Evolutionary conservation across 371 early-diverging fungal genomes (phyloP).

Genomic region (Mortierella sp.): DNA sequence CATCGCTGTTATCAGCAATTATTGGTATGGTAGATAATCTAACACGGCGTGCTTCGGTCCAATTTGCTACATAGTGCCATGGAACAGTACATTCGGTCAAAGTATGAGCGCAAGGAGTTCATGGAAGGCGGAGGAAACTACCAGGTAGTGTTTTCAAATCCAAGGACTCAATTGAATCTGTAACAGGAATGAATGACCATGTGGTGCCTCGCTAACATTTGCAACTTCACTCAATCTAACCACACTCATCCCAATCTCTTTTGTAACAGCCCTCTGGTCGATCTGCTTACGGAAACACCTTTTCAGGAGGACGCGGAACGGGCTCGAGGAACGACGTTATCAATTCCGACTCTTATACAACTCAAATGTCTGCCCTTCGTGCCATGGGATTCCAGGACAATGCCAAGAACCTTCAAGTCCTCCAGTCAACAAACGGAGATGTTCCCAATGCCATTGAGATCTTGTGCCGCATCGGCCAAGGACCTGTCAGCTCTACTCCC

Average conservation of each 20-base stretch:
- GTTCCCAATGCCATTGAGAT: constrained; percentile 82
- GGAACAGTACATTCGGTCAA: constrained; percentile 93
- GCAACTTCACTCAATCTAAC: background rate
- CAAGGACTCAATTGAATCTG: background rate
- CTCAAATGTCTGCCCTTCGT: constrained; percentile 64
- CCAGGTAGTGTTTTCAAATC: constrained; percentile 27
- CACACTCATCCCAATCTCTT: no score
- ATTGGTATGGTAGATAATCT: background rate
- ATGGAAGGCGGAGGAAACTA: constrained; percentile 62
- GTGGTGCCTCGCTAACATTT: background rate
- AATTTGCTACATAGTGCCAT: constrained; percentile 70
- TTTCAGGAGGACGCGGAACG: constrained; percentile 34
- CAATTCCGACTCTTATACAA: constrained; percentile 56
- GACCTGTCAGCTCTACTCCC: constrained; percentile 62
- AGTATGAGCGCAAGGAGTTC: constrained; percentile 91
- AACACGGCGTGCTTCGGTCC: background rate
- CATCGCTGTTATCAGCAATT: background rate
- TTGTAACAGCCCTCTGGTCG: constrained; percentile 35
- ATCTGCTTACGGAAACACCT: constrained; percentile 46
- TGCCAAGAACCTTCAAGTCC: constrained; percentile 69
- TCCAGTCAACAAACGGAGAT: constrained; percentile 80
- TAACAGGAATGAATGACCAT: no score
- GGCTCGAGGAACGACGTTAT: constrained; percentile 36
- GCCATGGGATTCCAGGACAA: constrained; percentile 88
- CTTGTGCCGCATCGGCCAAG: constrained; percentile 64